Evolutionary conservation across 2,329 filamentous ascomycete species (phyloP), one percentile per base, ranked within the genome.

Genomic region (Exophiala xenobiotica): DNA sequence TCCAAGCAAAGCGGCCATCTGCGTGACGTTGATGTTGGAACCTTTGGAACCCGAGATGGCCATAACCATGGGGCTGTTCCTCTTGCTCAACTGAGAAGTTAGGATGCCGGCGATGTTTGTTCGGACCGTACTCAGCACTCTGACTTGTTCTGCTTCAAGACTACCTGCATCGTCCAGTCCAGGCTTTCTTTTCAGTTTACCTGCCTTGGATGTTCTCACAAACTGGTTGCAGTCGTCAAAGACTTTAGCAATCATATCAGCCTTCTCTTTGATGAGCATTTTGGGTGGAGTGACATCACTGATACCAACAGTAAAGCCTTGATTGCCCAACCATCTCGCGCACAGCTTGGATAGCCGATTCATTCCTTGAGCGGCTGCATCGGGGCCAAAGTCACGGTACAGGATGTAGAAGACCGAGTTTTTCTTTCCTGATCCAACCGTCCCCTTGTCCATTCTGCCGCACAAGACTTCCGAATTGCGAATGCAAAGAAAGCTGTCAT

Each of bases 401-500:
- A 99, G 92, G 50, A 97, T 87, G 65, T 96, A 99, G 66, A 97
- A 99, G 16, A 99, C 85, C 0, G 91, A 96, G 67, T 96, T 92
- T 67, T 99, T 99, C 76, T 97, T 97, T 63, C 93, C 93, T 4
- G 89, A 85, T 61, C 93, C 93, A n/a, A 99, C 89, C 0, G 91
- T 97, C 1, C 89, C 88, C 72, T 99, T 99, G 75, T 99, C 93
- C 90, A 97, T 96, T 53, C 86, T 82, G 55, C 93, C 93, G 65
- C 92, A 97, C 88, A 99, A 95, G 56, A 97, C 85, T 68, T 96
- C 91, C 0, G 92, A 97, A 67, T 99, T 97, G 51, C 92, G 87
- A 56, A 99, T 86, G 11, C 96, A 90, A 7, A 99, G 77, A 80
- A 89, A 97, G 6, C 86, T 85, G 68, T 99, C 93, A 26, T 63